These are phyloP conservation scores for Gossypium rotundifolium DNA, from an alignment of 345 rosid genomes.

Conservation along the genomic window DNA sequence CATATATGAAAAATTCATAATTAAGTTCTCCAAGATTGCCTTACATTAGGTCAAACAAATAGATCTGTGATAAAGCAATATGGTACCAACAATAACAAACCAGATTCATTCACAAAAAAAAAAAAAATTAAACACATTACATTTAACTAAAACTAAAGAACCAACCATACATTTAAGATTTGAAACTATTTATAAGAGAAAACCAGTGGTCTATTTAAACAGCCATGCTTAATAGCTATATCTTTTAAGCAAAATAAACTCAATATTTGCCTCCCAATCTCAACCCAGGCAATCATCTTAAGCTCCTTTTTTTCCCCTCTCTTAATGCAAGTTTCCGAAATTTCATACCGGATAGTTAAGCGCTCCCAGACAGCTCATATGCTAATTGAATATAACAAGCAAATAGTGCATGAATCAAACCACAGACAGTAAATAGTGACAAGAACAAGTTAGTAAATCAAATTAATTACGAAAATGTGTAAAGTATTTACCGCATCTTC, in stretches of 20 bases:
- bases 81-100: neutral
- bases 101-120: neutral
- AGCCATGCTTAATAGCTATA: neutral
- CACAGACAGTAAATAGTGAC: neutral
- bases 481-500: conserved; percentile 58
- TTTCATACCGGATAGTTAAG: neutral
- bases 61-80: neutral
- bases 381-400: neutral
- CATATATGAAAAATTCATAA: neutral
- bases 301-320: no score
- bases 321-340: neutral
- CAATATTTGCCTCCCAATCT: neutral
- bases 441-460: neutral
- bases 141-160: neutral
- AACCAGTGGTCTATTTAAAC: neutral
- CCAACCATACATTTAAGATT: neutral
- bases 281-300: neutral
- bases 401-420: neutral
- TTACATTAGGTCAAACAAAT: neutral
- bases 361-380: neutral
- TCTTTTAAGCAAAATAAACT: neutral
- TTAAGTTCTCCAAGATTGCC: neutral
- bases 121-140: neutral
- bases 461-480: neutral
- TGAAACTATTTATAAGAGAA: neutral